Conservation (phyloP, 257 asterid species). For the Verbascum thapsus region DNA sequence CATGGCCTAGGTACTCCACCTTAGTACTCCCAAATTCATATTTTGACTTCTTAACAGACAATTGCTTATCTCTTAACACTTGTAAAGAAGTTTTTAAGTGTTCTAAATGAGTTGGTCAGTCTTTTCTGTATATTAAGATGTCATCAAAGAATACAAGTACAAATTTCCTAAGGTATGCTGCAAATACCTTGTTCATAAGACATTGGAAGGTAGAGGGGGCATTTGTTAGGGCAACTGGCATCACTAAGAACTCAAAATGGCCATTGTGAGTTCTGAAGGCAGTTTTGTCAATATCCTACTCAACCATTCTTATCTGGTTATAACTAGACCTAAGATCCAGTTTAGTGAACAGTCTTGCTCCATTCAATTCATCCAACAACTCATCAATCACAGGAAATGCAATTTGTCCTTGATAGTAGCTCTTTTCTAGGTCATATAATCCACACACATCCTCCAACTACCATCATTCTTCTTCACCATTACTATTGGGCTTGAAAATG, state of each 20-base stretch:
- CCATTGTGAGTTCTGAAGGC: neutral
- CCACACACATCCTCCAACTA: too few relatives aligned
- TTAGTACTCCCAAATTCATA: neutral
- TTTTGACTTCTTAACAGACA: neutral
- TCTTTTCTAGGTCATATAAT: neutral
- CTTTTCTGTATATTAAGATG: constrained; percentile 7
- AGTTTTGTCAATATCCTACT: neutral
- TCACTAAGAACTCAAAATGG: neutral
- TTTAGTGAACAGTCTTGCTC: neutral
- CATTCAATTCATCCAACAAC: neutral
- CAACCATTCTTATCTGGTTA: neutral
- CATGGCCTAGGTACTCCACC: constrained; percentile 5
- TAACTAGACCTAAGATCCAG: neutral
- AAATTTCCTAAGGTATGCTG: neutral
- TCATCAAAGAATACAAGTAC: constrained; percentile 17
- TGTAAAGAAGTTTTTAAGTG: neutral
- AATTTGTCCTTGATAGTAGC: neutral
- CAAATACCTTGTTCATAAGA: constrained; percentile 7
- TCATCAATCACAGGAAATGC: neutral
- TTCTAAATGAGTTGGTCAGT: neutral
- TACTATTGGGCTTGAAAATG: too few relatives aligned
- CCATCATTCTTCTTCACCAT: too few relatives aligned
- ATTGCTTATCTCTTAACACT: neutral
- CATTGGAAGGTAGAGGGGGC: constrained; percentile 22
- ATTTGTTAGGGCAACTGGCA: neutral